Conservation (phyloP, 2,329 filamentous ascomycete genomes). For the Teratosphaeria gauchensis region DNA sequence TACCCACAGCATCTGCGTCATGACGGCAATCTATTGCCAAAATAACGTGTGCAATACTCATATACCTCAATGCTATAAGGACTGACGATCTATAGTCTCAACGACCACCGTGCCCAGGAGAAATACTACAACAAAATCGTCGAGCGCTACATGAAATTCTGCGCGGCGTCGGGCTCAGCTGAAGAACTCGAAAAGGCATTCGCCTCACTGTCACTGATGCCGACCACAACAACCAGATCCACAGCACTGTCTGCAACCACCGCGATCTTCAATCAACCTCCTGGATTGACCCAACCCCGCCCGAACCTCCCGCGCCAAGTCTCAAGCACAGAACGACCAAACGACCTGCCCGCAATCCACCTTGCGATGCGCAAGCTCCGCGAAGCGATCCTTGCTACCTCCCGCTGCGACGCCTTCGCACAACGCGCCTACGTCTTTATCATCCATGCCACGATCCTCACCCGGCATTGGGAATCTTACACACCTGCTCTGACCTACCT, state of each 20-base stretch:
- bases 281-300: conserved; percentile 12
- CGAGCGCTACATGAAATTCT: conserved; percentile 82
- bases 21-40: background rate
- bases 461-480: conserved; percentile 78
- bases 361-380: conserved; percentile 83
- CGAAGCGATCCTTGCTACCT: conserved; percentile 75
- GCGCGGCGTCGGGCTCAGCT: conserved; percentile 60
- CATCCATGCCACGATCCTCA: conserved; percentile 71
- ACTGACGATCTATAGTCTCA: conserved; percentile 25
- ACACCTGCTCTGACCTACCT: conserved; percentile 77
- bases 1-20: background rate
- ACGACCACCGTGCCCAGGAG: conserved; percentile 68
- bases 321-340: conserved; percentile 36
- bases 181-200: conserved; percentile 69
- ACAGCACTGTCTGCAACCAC: background rate
- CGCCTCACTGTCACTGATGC: conserved; percentile 47
- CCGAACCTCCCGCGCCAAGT: conserved; percentile 13
- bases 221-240: conserved; percentile 2
- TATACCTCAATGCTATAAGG: background rate
- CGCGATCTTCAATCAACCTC: background rate
- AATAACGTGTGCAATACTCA: background rate
- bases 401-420: conserved; percentile 69
- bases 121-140: conserved; percentile 79
- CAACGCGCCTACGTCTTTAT: conserved; percentile 88
- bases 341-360: conserved; percentile 64